Evolutionary conservation across 163 green algal species (phyloP), one percentile per base, ranked within the genome.

Genomic region (Scenedesmus sp.): DNA sequence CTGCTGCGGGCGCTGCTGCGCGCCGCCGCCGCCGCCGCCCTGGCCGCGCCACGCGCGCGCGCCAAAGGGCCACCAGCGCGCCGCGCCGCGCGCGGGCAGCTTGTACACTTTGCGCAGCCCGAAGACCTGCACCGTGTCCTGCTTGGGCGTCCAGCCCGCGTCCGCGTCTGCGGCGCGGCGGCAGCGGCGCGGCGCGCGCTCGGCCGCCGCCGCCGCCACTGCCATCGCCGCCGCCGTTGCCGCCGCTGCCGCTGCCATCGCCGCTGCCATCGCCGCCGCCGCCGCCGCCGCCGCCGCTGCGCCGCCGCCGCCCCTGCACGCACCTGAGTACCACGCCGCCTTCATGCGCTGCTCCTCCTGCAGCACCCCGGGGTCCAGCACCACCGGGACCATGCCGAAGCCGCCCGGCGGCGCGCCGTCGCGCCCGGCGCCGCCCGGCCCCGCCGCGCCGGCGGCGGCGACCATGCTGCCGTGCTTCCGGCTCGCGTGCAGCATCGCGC

Each of bases 41-140:
- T n/a, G n/a, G n/a, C n/a, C n/a, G n/a, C n/a, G n/a, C n/a, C n/a
- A n/a, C n/a, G n/a, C 39, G 10, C 39, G 28, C 31, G 22, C 14
- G 36, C 57, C 54, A 54, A 47, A 66, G 28, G 58, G 58, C 33
- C 39, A 36, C 58, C 58, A 66, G 11, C 58, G 39, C 17, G 50
- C 53, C 53, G 53, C 57, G 60, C n/a, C 5, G 17, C 11, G 11
- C 22, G 34, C 14, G 14, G 60, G 50, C 78, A 95, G 56, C 50
- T 50, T 48, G 24, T 77, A 98, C 17, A 89, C 81, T 78, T 96
- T 97, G 66, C 90, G 89, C 64, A 98, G 87, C 24, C 90, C 93
- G 75, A 89, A 96, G 56, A 98, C 83, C 81, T 98, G 97, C 87
- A 9, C 90, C 89, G 33, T 94, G 44, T 77, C 69, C 14, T 77